Percentiles rank a stretch among this genome's conserved stretches.
Evolutionary conservation across 345 rosid genomes (phyloP).

Genomic region (Eucalyptus leucophloia): DNA sequence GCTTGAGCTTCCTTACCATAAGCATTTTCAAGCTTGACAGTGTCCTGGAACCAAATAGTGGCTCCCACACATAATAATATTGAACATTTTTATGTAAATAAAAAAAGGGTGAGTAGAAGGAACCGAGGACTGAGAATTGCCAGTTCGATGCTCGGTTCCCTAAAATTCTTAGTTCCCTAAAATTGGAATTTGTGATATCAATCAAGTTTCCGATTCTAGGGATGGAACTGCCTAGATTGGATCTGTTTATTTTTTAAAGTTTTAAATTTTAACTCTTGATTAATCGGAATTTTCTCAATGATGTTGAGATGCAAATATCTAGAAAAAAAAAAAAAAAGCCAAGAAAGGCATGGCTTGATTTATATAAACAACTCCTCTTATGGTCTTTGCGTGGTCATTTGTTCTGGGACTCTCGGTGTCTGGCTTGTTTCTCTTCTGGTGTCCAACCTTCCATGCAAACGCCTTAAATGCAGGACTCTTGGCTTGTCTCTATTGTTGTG

Average conservation of each 20-base stretch:
- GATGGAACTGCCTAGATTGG: accelerated
- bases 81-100: too few relatives aligned
- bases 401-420: accelerated
- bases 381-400: accelerated
- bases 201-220: accelerated
- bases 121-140: too few relatives aligned
- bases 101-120: accelerated
- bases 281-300: too few relatives aligned
- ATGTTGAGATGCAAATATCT: background rate
- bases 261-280: background rate
- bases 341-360: background rate
- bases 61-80: background rate
- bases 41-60: background rate
- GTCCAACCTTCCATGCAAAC: too few relatives aligned
- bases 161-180: too few relatives aligned
- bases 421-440: too few relatives aligned
- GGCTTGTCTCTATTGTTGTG: too few relatives aligned
- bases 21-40: background rate
- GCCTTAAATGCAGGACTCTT: too few relatives aligned
- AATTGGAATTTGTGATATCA: too few relatives aligned
- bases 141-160: too few relatives aligned
- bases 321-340: too few relatives aligned
- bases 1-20: background rate
- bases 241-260: too few relatives aligned
- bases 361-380: background rate